These are phyloP conservation scores for Aspergillus sergii DNA, from an alignment of 2,329 filamentous ascomycete genomes.

Conservation along the genomic window DNA sequence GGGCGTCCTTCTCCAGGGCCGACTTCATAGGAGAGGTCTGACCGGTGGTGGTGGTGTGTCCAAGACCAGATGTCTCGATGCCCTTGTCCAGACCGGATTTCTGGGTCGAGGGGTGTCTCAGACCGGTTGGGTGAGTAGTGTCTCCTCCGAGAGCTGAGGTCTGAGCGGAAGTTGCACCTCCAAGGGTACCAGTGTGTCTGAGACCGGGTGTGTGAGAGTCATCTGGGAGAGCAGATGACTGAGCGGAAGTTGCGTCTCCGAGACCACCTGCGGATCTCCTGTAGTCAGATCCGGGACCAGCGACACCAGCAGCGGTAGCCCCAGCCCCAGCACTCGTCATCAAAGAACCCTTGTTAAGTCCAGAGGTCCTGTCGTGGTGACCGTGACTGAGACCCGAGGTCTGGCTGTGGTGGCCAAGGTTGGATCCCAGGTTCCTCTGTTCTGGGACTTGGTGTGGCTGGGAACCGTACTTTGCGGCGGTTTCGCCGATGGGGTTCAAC, in stretches of 20 bases:
- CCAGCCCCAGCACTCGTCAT: background rate
- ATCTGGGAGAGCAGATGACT: background rate
- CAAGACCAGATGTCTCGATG: background rate
- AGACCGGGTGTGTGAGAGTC: background rate
- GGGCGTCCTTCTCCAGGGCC: background rate
- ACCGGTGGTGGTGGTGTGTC: background rate
- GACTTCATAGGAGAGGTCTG: background rate
- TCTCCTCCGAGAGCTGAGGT: background rate
- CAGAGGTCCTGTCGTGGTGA: background rate
- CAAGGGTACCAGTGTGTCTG: background rate
- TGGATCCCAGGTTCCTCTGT: background rate
- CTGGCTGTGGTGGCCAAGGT: background rate
- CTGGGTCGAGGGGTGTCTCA: background rate
- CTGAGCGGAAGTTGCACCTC: background rate
- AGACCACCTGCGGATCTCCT: background rate
- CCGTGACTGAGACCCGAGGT: background rate
- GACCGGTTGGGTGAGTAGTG: background rate
- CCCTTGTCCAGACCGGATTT: background rate
- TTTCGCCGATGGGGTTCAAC: slow-evolving; percentile 10
- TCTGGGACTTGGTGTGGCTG: background rate
- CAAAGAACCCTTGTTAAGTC: background rate
- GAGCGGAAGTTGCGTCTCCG: background rate
- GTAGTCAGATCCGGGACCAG: background rate
- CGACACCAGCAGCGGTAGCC: too few species aligned
- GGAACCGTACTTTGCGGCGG: background rate